Conservation (phyloP, 352 stramenopile genomes). For the Pythium brassicae region DNA sequence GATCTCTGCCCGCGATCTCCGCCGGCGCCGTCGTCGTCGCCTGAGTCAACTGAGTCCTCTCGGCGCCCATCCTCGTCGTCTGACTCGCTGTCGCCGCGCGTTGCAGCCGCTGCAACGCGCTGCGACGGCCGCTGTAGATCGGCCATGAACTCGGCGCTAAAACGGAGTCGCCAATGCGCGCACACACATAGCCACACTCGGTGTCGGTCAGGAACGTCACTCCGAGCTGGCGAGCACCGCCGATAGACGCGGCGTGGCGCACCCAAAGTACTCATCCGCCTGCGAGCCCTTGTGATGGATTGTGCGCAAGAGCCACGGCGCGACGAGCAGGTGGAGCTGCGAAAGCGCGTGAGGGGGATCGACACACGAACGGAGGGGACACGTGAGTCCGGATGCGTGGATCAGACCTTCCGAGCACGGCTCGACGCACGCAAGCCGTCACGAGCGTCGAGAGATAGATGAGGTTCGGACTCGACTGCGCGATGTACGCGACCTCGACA, state of each 20-base stretch:
- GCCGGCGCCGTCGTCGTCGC: slow-evolving; percentile 8
- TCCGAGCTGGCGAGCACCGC: too few species aligned
- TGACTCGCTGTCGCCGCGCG: slow-evolving; percentile 14
- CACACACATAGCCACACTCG: neutral
- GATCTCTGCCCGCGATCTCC: slow-evolving; percentile 17
- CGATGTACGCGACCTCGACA: slow-evolving; percentile 51
- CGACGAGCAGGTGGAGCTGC: slow-evolving; percentile 56
- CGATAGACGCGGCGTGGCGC: neutral
- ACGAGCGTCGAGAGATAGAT: slow-evolving; percentile 65
- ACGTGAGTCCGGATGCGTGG: neutral
- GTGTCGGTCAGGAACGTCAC: neutral
- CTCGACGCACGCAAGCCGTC: slow-evolving; percentile 39
- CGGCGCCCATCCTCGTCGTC: slow-evolving; percentile 18
- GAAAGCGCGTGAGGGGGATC: neutral
- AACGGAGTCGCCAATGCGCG: neutral
- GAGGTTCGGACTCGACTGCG: slow-evolving; percentile 41
- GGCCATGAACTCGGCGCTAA: slow-evolving; percentile 55
- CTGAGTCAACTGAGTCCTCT: slow-evolving; percentile 12
- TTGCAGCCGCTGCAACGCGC: slow-evolving; percentile 5
- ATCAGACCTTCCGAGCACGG: neutral
- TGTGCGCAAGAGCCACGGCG: slow-evolving; percentile 57
- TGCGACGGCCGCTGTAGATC: slow-evolving; percentile 25
- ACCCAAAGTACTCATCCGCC: slow-evolving; percentile 66
- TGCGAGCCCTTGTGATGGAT: slow-evolving; percentile 66
- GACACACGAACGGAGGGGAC: neutral